Conservation (phyloP, 1,139 yeast species). For the Nakaseomyces bracarensis region DNA sequence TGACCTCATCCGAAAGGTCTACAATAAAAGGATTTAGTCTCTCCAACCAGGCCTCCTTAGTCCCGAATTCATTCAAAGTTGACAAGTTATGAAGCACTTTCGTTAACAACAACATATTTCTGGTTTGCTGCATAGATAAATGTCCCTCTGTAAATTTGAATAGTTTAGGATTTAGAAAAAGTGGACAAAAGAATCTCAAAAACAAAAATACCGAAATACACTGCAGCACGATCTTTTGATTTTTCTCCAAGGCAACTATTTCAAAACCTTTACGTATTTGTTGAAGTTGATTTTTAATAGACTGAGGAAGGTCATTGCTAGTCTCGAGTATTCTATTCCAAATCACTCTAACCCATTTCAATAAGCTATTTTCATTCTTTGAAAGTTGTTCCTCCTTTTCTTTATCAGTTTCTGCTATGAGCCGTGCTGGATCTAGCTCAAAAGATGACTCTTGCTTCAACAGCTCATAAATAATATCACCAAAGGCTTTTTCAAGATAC, state of each 20-base stretch:
- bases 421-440: slow-evolving; percentile 65
- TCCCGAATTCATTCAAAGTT: slow-evolving; percentile 62
- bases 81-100: slow-evolving; percentile 75
- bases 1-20: slow-evolving; percentile 48
- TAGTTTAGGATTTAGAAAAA: slow-evolving; percentile 77
- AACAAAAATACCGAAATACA: slow-evolving; percentile 79
- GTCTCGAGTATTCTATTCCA: slow-evolving; percentile 69
- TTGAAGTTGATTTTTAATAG: slow-evolving; percentile 53
- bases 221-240: slow-evolving; percentile 44
- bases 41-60: slow-evolving; percentile 76
- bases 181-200: slow-evolving; percentile 83
- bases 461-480: slow-evolving; percentile 53
- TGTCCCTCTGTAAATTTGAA: slow-evolving; percentile 66
- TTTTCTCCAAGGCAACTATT: slow-evolving; percentile 46
- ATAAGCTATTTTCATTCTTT: slow-evolving; percentile 46
- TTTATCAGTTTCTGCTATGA: slow-evolving; percentile 38
- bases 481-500: slow-evolving; percentile 65
- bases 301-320: slow-evolving; percentile 67
- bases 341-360: slow-evolving; percentile 49
- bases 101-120: slow-evolving; percentile 76
- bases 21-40: slow-evolving; percentile 61
- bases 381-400: slow-evolving; percentile 36
- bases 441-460: slow-evolving; percentile 41
- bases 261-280: slow-evolving; percentile 55
- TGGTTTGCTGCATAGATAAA: slow-evolving; percentile 60